These are phyloP conservation scores for Diaporthe aspalathi DNA, from an alignment of 2,329 filamentous ascomycete species.

Conservation along the genomic window DNA sequence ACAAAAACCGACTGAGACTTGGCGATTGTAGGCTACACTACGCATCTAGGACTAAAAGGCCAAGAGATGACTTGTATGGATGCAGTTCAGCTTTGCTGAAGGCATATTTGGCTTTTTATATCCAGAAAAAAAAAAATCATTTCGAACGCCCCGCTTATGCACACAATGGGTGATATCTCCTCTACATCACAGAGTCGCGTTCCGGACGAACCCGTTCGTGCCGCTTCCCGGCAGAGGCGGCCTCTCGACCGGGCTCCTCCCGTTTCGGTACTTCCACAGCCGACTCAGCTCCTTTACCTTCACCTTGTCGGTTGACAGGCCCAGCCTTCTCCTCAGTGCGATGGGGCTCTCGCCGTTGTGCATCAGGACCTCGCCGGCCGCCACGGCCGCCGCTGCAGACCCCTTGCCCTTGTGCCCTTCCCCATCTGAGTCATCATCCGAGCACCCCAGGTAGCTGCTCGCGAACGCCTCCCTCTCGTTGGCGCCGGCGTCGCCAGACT, in stretches of 20 bases:
- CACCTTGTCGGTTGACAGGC: slow-evolving; percentile 48
- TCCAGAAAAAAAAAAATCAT: neutral
- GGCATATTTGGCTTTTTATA: neutral
- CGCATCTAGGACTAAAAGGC: neutral
- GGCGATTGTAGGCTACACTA: neutral
- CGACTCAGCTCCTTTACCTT: slow-evolving; percentile 71
- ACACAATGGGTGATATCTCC: neutral
- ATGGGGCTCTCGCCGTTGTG: slow-evolving; percentile 44
- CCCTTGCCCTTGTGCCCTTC: slow-evolving; percentile 42
- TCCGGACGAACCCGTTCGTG: slow-evolving; percentile 25
- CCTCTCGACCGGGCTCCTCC: slow-evolving; percentile 60
- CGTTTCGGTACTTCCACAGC: slow-evolving; percentile 73
- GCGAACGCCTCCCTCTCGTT: slow-evolving; percentile 61
- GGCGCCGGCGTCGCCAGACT: slow-evolving; percentile 56
- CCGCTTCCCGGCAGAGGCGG: slow-evolving; percentile 50
- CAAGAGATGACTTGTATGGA: neutral
- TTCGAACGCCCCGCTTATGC: neutral
- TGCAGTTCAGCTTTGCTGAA: neutral
- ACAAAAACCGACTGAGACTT: too few species aligned
- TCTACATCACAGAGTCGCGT: slow-evolving; percentile 4
- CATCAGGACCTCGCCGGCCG: slow-evolving; percentile 44
- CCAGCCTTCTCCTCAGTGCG: slow-evolving; percentile 43
- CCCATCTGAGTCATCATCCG: slow-evolving; percentile 54
- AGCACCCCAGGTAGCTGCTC: slow-evolving; percentile 57
- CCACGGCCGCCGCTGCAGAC: neutral